phyloP scores from a whole-genome alignment of 2,329 filamentous ascomycete genomes.

The Chrysoporthe puriensis region DNA sequence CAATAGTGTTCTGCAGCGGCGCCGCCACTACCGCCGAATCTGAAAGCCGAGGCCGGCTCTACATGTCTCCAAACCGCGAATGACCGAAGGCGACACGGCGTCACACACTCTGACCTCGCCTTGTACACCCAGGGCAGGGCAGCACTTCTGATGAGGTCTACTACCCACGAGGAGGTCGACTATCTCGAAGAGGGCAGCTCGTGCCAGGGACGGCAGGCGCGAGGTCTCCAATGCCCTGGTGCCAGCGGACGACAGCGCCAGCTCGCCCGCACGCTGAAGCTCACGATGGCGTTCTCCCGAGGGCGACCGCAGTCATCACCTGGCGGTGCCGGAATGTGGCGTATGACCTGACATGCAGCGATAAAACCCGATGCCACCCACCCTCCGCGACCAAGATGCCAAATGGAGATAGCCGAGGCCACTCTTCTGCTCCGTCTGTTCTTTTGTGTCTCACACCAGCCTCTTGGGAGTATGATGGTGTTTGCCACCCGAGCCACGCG shows the following conservation, averaged over 20 bases:
- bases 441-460: conserved; percentile 7
- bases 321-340: conserved; percentile 2
- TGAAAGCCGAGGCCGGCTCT: neutral
- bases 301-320: neutral
- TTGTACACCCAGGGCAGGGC: neutral
- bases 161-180: neutral
- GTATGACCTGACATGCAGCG: conserved; percentile 3
- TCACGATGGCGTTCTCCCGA: neutral
- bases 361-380: conserved; percentile 13
- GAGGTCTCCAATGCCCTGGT: neutral
- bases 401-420: neutral
- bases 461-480: conserved; percentile 9
- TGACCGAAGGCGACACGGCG: neutral
- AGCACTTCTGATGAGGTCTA: neutral
- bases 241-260: neutral
- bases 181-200: neutral
- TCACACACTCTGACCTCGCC: neutral
- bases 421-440: neutral
- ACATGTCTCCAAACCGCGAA: neutral
- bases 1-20: neutral
- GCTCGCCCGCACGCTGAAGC: neutral
- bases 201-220: neutral
- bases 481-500: neutral
- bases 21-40: neutral
- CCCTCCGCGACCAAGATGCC: neutral